Conservation (phyloP, 768 basidiomycete genomes). For the Candolleomyces eurysporus region DNA sequence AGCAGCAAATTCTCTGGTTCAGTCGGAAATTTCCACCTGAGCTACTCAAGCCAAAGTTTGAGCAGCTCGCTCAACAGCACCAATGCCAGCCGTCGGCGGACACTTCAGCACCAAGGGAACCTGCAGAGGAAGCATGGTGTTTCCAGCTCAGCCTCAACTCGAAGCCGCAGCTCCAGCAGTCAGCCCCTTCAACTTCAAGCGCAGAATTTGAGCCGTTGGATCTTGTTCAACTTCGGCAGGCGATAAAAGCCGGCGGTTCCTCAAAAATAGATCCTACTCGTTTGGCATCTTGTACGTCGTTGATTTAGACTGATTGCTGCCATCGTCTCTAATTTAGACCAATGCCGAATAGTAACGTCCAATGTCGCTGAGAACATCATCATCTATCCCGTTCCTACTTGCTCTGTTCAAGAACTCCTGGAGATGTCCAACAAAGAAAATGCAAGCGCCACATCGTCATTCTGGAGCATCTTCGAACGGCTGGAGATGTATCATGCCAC, state of each 20-base stretch:
- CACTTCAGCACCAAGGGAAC: too few relatives aligned
- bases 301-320: not conserved
- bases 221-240: not conserved
- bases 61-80: too few relatives aligned
- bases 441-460: not conserved
- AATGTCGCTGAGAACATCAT: not conserved
- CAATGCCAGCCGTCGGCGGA: too few relatives aligned
- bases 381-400: too few relatives aligned
- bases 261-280: not conserved
- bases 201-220: not conserved
- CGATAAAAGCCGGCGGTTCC: not conserved
- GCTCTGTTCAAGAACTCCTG: too few relatives aligned
- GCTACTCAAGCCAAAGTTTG: too few relatives aligned
- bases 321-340: not conserved
- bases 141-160: not conserved
- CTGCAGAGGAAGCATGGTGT: not conserved
- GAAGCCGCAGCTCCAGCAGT: too few relatives aligned
- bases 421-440: too few relatives aligned
- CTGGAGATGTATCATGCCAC: not conserved
- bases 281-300: not conserved
- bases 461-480: not conserved
- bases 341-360: not conserved
- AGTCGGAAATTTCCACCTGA: too few relatives aligned
- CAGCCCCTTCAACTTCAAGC: too few relatives aligned
- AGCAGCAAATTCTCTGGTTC: too few relatives aligned